A percentile compares a stretch with the other conserved stretches of the same genome.
These are phyloP conservation scores for Cryoendolithus antarcticus DNA, from an alignment of 2,329 filamentous ascomycete species.

Conservation along the genomic window DNA sequence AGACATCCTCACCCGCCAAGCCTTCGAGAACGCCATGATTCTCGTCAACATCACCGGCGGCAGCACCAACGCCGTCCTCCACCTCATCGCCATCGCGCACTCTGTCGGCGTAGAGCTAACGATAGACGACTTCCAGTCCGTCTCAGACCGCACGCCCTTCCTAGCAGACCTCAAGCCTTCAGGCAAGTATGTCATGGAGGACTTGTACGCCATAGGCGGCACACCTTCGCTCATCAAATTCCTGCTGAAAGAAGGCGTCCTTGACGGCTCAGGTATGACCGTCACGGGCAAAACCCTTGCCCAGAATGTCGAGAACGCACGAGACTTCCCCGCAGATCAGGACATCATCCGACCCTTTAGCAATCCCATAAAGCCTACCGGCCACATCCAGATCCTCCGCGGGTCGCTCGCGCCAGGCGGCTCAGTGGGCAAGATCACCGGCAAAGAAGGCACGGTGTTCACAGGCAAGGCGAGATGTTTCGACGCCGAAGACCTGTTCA, in stretches of 20 bases:
- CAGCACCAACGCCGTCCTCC: slow-evolving; percentile 36
- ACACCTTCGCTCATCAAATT: slow-evolving; percentile 39
- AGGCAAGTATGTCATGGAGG: slow-evolving; percentile 45
- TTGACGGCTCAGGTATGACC: slow-evolving; percentile 37
- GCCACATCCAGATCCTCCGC: slow-evolving; percentile 61
- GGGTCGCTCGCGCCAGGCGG: slow-evolving; percentile 59
- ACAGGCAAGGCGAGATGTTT: slow-evolving; percentile 59
- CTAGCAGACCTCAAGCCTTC: slow-evolving; percentile 40
- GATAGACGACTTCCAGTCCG: slow-evolving; percentile 40
- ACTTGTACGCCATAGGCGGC: slow-evolving; percentile 44
- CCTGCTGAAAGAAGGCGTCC: slow-evolving; percentile 36
- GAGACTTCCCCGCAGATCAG: slow-evolving; percentile 56
- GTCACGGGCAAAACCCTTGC: slow-evolving; percentile 39
- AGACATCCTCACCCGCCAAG: slow-evolving; percentile 37
- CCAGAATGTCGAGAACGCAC: slow-evolving; percentile 40
- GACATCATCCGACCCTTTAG: slow-evolving; percentile 56
- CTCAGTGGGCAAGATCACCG: slow-evolving; percentile 63
- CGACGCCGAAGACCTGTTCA: slow-evolving; percentile 58
- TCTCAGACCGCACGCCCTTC: slow-evolving; percentile 38
- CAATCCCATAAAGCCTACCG: slow-evolving; percentile 58
- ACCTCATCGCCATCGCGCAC: slow-evolving; percentile 35
- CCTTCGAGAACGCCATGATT: slow-evolving; percentile 41
- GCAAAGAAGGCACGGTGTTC: slow-evolving; percentile 59
- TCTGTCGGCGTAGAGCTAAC: slow-evolving; percentile 36
- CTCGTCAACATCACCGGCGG: slow-evolving; percentile 36